Percentiles rank a stretch among this genome's conserved stretches.
These are phyloP conservation scores for Penicillium sp. DNA, from an alignment of 2,329 filamentous ascomycete species.

Conservation along the genomic window DNA sequence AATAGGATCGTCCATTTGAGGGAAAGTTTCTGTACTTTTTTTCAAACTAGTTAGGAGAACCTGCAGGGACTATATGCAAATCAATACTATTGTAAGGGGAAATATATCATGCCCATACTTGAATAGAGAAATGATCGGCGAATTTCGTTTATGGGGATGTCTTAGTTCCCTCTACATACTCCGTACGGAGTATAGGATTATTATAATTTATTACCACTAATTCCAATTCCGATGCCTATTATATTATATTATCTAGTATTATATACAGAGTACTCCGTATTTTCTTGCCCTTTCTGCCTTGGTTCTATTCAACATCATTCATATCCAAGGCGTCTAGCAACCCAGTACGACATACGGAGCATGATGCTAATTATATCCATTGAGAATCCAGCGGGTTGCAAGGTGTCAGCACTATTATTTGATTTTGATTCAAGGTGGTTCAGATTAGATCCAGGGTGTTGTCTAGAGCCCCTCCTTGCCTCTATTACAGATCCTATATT, in stretches of 20 bases:
- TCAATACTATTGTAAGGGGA: not conserved
- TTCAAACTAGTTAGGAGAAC: not conserved
- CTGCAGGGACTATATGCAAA: not conserved
- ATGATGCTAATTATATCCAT: conserved; percentile 7
- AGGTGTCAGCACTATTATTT: conserved; percentile 6
- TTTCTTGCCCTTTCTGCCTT: not conserved
- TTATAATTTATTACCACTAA: not conserved
- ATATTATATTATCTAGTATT: not conserved
- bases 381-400: conserved; percentile 2
- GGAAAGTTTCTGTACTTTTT: not conserved
- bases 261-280: too few relatives aligned
- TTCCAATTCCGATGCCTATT: not conserved
- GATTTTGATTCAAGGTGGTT: not conserved
- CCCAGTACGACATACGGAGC: not conserved
- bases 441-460: not conserved
- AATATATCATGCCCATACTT: not conserved
- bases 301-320: conserved; percentile 1
- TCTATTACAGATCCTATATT: not conserved
- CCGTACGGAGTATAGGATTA: not conserved
- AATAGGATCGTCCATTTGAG: not conserved
- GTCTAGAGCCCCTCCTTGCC: not conserved
- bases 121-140: conserved; percentile 5
- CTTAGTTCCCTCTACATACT: not conserved
- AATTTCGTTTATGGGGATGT: not conserved
- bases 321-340: not conserved